phyloP scores from a whole-genome alignment of 768 basidiomycete species.

The Lactifluus rugatus region DNA sequence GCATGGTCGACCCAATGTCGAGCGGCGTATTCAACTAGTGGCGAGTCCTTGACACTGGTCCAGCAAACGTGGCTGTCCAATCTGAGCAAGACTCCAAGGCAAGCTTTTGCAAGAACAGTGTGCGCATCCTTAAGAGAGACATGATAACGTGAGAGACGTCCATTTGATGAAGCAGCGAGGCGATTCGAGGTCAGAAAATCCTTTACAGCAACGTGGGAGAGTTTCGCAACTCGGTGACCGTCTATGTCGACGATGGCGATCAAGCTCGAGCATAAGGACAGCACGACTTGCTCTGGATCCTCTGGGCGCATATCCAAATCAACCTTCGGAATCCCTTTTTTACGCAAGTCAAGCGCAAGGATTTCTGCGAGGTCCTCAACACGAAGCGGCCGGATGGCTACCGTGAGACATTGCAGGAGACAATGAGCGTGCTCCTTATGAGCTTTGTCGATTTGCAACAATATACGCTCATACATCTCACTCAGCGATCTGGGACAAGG shows the following conservation, averaged over 20 bases:
- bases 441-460: not conserved
- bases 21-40: too few relatives aligned
- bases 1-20: not conserved
- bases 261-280: not conserved
- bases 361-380: slow-evolving; percentile 2
- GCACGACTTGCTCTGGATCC: not conserved
- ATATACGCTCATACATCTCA: slow-evolving; percentile 2
- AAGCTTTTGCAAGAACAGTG: too few relatives aligned
- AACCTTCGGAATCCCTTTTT: not conserved
- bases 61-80: not conserved
- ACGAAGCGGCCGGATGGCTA: not conserved
- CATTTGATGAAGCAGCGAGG: not conserved
- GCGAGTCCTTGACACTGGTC: too few relatives aligned
- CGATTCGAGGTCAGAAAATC: not conserved
- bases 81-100: not conserved
- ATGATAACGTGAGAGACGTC: not conserved
- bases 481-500: not conserved
- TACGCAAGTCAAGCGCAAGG: not conserved
- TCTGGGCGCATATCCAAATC: not conserved
- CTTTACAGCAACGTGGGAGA: slow-evolving; percentile 1
- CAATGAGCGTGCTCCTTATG: not conserved
- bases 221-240: not conserved
- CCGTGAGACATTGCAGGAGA: slow-evolving; percentile 1
- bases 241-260: not conserved
- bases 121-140: not conserved